A percentile compares a stretch with the other conserved stretches of the same genome.
These are phyloP conservation scores for Avena insularis DNA, from an alignment of 176 grass and related monocot genomes.

Conservation along the genomic window DNA sequence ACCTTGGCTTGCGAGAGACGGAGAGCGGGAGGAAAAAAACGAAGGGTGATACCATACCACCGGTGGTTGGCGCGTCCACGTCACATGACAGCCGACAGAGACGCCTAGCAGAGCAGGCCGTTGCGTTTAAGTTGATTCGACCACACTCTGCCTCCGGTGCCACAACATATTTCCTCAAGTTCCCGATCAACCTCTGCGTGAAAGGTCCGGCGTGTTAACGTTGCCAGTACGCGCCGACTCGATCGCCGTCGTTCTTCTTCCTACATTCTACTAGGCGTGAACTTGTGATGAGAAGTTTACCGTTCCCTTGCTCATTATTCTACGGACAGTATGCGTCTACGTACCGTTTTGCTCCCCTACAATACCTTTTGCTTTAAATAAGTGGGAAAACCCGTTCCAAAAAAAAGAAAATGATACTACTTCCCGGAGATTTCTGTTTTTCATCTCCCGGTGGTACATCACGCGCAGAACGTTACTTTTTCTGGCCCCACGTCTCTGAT, in stretches of 20 bases:
- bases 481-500: no score
- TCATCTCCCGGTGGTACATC: no score
- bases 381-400: no score
- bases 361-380: no score
- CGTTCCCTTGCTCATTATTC: not conserved
- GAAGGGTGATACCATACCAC: no score
- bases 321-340: not conserved
- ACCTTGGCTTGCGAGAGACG: no score
- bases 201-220: not conserved
- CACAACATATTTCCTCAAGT: not conserved
- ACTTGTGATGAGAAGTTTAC: not conserved
- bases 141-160: not conserved
- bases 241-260: not conserved
- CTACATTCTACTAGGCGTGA: not conserved
- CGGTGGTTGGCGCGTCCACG: constrained; percentile 17
- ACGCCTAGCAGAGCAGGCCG: not conserved
- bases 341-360: not conserved
- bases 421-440: no score
- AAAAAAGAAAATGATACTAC: no score
- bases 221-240: no score
- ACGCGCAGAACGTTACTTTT: no score
- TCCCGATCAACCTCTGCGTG: not conserved
- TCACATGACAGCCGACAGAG: constrained; percentile 16
- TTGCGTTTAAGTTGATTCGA: constrained; percentile 6
- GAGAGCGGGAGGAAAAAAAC: no score